Conservation (phyloP, 2,329 filamentous ascomycete species). For the Leptographium galeiforme region DNA sequence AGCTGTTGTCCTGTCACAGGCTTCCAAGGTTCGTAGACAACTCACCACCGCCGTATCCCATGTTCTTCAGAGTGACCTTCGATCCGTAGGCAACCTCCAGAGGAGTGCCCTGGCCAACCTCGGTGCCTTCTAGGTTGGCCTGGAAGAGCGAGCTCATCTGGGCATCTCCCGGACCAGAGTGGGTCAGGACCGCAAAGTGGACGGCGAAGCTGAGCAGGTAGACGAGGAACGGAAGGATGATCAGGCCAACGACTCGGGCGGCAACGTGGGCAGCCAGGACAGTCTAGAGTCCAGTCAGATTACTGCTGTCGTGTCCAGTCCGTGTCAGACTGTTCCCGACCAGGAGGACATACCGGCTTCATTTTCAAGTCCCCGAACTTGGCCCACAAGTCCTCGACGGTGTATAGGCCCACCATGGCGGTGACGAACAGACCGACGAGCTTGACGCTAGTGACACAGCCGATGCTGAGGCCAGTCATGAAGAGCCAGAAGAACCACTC, state of each 20-base stretch:
- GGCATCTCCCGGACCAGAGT: slow-evolving; percentile 91
- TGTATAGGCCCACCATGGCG: slow-evolving; percentile 88
- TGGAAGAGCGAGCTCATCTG: slow-evolving; percentile 99
- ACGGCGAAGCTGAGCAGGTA: slow-evolving; percentile 94
- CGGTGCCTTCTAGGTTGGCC: slow-evolving; percentile 84
- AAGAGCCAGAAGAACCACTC: slow-evolving; percentile 95
- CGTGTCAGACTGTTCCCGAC: background rate
- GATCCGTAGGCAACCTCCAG: slow-evolving; percentile 86
- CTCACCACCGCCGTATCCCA: slow-evolving; percentile 80
- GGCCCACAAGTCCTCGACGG: slow-evolving; percentile 90
- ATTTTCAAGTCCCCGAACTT: slow-evolving; percentile 94
- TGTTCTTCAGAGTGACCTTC: slow-evolving; percentile 89
- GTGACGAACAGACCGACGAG: slow-evolving; percentile 95
- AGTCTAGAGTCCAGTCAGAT: slow-evolving; percentile 28
- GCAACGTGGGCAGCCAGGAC: slow-evolving; percentile 54
- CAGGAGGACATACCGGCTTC: slow-evolving; percentile 50
- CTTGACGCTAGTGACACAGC: slow-evolving; percentile 97
- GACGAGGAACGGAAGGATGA: slow-evolving; percentile 75
- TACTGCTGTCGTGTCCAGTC: background rate
- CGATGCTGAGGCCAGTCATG: slow-evolving; percentile 87
- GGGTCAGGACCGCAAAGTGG: slow-evolving; percentile 88
- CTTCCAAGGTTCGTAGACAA: background rate
- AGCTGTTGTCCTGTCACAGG: background rate
- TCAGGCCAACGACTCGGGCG: slow-evolving; percentile 73
- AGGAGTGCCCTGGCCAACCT: slow-evolving; percentile 88